These are phyloP conservation scores for Coniella vitis DNA, from an alignment of 2,329 filamentous ascomycete species.

Conservation along the genomic window DNA sequence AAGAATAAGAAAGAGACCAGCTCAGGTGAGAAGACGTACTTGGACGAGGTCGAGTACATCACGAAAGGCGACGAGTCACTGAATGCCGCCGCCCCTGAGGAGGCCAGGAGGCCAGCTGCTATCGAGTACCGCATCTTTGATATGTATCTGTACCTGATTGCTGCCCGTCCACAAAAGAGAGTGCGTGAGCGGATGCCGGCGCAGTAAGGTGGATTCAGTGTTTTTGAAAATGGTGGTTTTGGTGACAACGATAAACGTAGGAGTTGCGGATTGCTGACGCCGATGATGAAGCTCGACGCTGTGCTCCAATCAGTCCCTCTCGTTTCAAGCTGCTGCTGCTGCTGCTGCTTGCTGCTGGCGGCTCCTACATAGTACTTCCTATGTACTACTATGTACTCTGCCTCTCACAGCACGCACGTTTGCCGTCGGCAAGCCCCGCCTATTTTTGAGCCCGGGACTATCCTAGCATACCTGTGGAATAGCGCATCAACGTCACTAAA, in stretches of 20 bases:
- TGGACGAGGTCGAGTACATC: constrained; percentile 67
- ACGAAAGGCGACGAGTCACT: constrained; percentile 85
- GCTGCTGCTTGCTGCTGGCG: no score
- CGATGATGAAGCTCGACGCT: constrained; percentile 12
- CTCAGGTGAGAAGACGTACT: constrained; percentile 58
- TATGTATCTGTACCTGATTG: not conserved
- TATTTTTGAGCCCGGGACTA: not conserved
- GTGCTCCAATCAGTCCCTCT: constrained; percentile 1
- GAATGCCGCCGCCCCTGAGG: constrained; percentile 62
- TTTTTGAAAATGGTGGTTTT: not conserved
- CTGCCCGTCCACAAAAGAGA: not conserved
- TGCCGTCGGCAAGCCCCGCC: constrained; percentile 15
- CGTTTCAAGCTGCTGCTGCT: not conserved
- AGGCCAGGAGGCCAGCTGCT: constrained; percentile 46
- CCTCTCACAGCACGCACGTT: not conserved
- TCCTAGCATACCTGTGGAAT: not conserved
- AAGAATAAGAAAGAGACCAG: no score
- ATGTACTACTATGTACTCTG: no score
- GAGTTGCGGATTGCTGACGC: not conserved
- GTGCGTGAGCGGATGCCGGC: not conserved
- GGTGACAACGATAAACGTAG: not conserved
- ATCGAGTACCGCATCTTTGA: constrained; percentile 49
- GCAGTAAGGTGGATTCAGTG: not conserved
- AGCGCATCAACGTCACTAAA: constrained; percentile 15
- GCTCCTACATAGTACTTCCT: no score